phyloP scores from a whole-genome alignment of 495 filamentous ascomycete genomes.

The Zalerion maritima region DNA sequence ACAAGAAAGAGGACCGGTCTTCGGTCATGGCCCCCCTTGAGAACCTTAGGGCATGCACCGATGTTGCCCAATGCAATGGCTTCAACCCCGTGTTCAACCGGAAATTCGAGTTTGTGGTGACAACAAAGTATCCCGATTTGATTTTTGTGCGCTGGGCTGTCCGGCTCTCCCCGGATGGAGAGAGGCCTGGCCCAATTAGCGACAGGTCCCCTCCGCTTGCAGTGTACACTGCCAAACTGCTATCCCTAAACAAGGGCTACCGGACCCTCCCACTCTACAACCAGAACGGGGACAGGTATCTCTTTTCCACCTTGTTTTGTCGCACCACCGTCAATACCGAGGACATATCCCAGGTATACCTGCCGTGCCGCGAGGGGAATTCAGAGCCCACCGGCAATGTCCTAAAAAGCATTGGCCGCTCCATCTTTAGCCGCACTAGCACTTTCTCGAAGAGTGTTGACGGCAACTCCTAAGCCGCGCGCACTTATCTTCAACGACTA shows the following conservation, averaged over 20 bases:
- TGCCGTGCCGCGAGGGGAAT: constrained; percentile 23
- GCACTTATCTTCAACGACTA: no score
- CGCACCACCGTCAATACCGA: constrained; percentile 59
- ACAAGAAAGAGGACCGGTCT: constrained; percentile 25
- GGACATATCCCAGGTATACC: constrained; percentile 37
- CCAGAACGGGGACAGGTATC: constrained; percentile 72
- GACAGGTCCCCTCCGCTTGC: constrained; percentile 56
- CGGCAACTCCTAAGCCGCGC: no score
- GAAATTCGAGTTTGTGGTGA: constrained; percentile 57
- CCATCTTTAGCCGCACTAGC: constrained; percentile 29
- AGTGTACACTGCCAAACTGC: constrained; percentile 83
- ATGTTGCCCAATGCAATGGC: constrained; percentile 69
- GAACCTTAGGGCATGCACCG: constrained; percentile 55
- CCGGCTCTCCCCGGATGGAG: constrained; percentile 61
- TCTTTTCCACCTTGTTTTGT: constrained; percentile 91
- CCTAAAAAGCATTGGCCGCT: constrained; percentile 32
- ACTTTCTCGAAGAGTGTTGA: constrained; percentile 13
- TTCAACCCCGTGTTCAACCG: constrained; percentile 76
- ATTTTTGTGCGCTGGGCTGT: constrained; percentile 93
- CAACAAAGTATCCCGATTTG: constrained; percentile 81
- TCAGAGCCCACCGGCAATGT: constrained; percentile 26
- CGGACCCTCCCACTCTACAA: constrained; percentile 91
- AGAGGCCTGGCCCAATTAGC: no score
- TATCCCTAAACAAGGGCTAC: constrained; percentile 82
- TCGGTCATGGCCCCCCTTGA: constrained; percentile 45